Evolutionary conservation across 495 filamentous ascomycete species (phyloP), one percentile per base, ranked within the genome.

Genomic region (Neurospora sp.): DNA sequence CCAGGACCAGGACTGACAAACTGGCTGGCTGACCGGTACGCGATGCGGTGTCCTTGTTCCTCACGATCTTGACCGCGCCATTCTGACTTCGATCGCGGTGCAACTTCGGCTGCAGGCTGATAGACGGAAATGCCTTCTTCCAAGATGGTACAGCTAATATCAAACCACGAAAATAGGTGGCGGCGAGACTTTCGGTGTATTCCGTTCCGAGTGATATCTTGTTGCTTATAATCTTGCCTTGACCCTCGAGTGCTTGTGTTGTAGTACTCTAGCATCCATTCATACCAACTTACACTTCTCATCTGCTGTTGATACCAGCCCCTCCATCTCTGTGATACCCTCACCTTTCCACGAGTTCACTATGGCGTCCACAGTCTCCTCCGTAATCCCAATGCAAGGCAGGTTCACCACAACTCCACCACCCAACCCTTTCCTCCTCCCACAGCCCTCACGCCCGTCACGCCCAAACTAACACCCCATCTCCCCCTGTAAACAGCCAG

Each of bases 401-500:
- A 62, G 35, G 54, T 35, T 12, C 54, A 62, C 23, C 27, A 27
- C 27, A 27, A 27, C 27, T 27, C 27, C 27, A 1, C 27, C 27
- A 27, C 27, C 27, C 27, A 27, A 27, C 27, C 27, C 2, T 27
- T 27, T 27, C 27, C 16, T 27, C n/a, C 18, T 8, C 27, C 62
- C 48, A 42, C 44, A 46, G 9, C 5, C 39, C 31, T 23, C 37
- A 70, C 4, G 3, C 7, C 27, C 18, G 72, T 23, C 37, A 70
- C 4, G 3, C 7, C 27, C 18, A 74, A 11, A 38, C 74, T 74
- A 69, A 20, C 74, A 54, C 11, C 20, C 11, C 5, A 12, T 38
- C 12, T 41, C 54, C 40, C 5, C 35, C 12, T 11, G 46, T 27
- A 16, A 62, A 9, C 69, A 81, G 80, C 73, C 7, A 75, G 75